These are phyloP conservation scores for Schwanniomyces occidentalis DNA, from an alignment of 805 yeast genomes.

Conservation along the genomic window DNA sequence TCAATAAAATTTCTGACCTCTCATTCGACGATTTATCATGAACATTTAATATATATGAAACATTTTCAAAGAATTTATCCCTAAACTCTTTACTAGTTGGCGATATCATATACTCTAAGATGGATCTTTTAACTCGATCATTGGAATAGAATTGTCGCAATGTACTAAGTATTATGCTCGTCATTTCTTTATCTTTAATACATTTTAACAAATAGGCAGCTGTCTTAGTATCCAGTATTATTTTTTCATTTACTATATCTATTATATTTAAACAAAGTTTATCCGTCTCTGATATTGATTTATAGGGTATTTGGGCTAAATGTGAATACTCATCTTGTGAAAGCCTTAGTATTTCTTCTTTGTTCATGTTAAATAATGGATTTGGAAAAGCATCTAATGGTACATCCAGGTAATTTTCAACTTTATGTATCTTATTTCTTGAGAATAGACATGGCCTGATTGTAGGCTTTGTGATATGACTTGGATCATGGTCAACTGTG, in stretches of 20 bases:
- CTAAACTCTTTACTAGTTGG: constrained; percentile 20
- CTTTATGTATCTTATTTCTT: constrained; percentile 1
- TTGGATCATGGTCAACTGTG: too few species aligned
- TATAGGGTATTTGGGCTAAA: constrained; percentile 26
- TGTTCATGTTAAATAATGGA: constrained; percentile 32
- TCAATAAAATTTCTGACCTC: constrained; percentile 20
- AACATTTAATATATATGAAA: constrained; percentile 13
- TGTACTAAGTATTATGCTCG: constrained; percentile 14
- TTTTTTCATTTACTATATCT: constrained; percentile 27
- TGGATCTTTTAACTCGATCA: constrained; percentile 25
- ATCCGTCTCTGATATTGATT: constrained; percentile 23
- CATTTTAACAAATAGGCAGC: constrained; percentile 20
- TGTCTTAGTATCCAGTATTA: constrained; percentile 24
- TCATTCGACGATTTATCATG: constrained; percentile 11
- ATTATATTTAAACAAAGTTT: constrained; percentile 29
- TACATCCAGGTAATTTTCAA: constrained; percentile 9
- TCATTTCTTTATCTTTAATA: constrained; percentile 20
- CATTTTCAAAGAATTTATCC: constrained; percentile 15
- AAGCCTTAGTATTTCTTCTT: constrained; percentile 25
- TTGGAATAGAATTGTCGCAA: constrained; percentile 15
- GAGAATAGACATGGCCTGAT: constrained; percentile 18
- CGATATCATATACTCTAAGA: constrained; percentile 26
- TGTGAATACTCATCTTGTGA: constrained; percentile 22
- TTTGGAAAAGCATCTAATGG: constrained; percentile 29
- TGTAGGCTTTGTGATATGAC: too few species aligned